Evolutionary conservation across 2,329 filamentous ascomycete genomes (phyloP).

Genomic region (Chaetomium sp.): DNA sequence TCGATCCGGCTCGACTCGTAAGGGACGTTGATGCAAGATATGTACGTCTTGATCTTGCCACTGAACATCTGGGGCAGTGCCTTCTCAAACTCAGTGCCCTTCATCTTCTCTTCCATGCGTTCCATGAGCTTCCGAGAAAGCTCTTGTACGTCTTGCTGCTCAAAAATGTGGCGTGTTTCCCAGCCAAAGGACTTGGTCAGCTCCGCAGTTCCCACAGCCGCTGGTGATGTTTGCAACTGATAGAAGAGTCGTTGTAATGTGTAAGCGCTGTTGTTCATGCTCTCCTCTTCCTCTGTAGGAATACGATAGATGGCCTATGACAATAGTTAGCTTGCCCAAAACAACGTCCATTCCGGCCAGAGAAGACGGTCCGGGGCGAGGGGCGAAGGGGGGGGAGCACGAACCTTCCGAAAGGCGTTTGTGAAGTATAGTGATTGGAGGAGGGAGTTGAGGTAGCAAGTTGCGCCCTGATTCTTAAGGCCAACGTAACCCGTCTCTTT

Average conservation of each 20-base stretch:
- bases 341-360: constrained; percentile 1
- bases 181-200: constrained; percentile 95
- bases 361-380: neutral
- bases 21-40: constrained; percentile 96
- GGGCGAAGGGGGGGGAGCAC: neutral
- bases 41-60: constrained; percentile 97
- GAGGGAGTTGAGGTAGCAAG: constrained; percentile 80
- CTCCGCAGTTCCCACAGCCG: constrained; percentile 83
- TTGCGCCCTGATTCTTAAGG: constrained; percentile 92
- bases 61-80: constrained; percentile 87
- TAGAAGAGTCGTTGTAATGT: constrained; percentile 92
- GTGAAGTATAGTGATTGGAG: constrained; percentile 80
- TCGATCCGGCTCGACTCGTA: constrained; percentile 94
- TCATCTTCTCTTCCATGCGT: constrained; percentile 95
- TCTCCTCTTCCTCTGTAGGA: constrained; percentile 78
- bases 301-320: constrained; percentile 88
- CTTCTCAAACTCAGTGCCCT: constrained; percentile 86
- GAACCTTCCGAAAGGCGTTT: constrained; percentile 86
- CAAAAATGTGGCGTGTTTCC: constrained; percentile 96
- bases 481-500: constrained; percentile 97
- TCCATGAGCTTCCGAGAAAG: constrained; percentile 96
- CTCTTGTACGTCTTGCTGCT: constrained; percentile 98
- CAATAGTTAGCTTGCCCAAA: neutral
- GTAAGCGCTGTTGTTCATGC: constrained; percentile 82
- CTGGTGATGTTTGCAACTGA: constrained; percentile 78